Percentiles rank a stretch among this genome's conserved stretches.
Evolutionary conservation across 176 grass and related monocot species (phyloP).

Genomic region (Oropetium thomaeum): DNA sequence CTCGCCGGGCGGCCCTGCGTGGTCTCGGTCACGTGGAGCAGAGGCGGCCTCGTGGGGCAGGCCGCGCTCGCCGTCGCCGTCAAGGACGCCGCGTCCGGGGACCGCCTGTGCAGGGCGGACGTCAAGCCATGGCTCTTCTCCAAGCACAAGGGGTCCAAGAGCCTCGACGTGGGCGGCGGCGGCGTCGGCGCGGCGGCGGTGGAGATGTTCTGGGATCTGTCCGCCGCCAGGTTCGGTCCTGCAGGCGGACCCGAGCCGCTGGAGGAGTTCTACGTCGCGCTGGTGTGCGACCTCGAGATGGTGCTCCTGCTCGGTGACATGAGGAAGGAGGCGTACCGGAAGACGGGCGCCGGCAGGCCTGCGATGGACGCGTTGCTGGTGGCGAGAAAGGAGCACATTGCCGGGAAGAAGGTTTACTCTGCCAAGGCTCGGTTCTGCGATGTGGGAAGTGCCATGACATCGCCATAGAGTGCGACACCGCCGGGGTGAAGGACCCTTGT

Average conservation of each 20-base stretch:
- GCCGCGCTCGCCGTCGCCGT: slow-evolving; percentile 18
- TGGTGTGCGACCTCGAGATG: slow-evolving; percentile 43
- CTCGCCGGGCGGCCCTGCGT: slow-evolving; percentile 19
- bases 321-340: slow-evolving; percentile 37
- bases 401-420: slow-evolving; percentile 37
- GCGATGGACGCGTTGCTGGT: slow-evolving; percentile 12
- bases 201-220: slow-evolving; percentile 43
- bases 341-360: slow-evolving; percentile 22
- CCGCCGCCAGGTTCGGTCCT: slow-evolving; percentile 29
- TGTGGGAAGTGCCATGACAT: slow-evolving; percentile 29
- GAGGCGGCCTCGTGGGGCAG: slow-evolving; percentile 25
- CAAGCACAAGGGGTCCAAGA: slow-evolving; percentile 34
- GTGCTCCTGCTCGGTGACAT: slow-evolving; percentile 45
- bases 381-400: slow-evolving; percentile 37
- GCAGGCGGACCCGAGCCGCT: slow-evolving; percentile 36
- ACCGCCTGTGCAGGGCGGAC: slow-evolving; percentile 27
- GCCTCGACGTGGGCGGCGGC: neutral
- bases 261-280: slow-evolving; percentile 38
- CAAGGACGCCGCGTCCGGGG: neutral
- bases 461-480: slow-evolving; percentile 28
- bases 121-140: slow-evolving; percentile 43
- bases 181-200: no score
- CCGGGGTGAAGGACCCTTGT: slow-evolving; percentile 6
- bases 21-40: slow-evolving; percentile 35
- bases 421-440: slow-evolving; percentile 29